Base-by-base conservation (phyloP, 768 basidiomycete genomes). In the Leucogyrophana mollusca region DNA sequence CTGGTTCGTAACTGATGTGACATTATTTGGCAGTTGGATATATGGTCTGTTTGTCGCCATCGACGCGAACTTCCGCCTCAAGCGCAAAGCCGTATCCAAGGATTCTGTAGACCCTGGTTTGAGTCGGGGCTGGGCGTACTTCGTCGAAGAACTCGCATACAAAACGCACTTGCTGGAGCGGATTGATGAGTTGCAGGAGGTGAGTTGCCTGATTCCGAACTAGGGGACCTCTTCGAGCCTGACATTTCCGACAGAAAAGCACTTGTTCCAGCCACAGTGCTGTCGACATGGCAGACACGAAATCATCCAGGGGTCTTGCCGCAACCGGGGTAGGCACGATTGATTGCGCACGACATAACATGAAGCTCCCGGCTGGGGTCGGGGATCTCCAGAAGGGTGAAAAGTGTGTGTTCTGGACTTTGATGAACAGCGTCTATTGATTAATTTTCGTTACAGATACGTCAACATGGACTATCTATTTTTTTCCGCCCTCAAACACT, bases 61-160 rank as follows among this genome's bases (percentile, higher is more conserved):
- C 1, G 60, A 68, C 41, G 61, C 61, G 0, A 62, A 61, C 43
- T 68, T 69, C 32, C 51, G 54, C 3, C 35, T 66, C 23, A 64
- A 66, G 36, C 41, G 34, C 2, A 52, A 49, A 32, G 27, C 17
- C 2, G 54, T 58, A 1, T 56, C 44, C 1, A 54, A 40, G 2
- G 52, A 55, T 9, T 20, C 1, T 0, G 16, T 42, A 0, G 60
- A 64, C 40, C 59, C 60, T 0, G 41, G 50, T n/a, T 56, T 66
- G 6, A 54, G 55, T 10, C 37, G 51, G 0, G 66, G 67, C 4
- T 53, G 40, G 47, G 43, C 53, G 2, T 65, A 62, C 23, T 60
- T 64, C 34, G 57, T 64, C 2, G 54, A 64, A 24, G 49, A 55
- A 5, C 24, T 3, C 3, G 4, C 16, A 7, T 68, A 62, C 41